Percentiles rank a stretch among this genome's conserved stretches.
phyloP scores from a whole-genome alignment of 2,329 filamentous ascomycete genomes.

The Cytospora schulzeri region DNA sequence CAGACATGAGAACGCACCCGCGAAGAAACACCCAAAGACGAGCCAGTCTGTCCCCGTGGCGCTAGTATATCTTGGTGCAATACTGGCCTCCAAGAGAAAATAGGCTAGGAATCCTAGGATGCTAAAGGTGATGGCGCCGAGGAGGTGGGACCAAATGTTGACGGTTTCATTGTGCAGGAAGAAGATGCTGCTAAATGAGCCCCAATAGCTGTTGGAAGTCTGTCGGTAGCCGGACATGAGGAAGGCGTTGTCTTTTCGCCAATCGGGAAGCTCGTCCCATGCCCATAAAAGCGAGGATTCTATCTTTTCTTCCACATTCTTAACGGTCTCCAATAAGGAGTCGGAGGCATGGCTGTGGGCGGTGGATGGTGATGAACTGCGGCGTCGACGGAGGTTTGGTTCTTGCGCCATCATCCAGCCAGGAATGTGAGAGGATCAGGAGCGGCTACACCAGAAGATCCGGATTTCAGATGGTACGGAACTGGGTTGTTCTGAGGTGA shows the following conservation, averaged over 20 bases:
- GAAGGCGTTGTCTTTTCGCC: constrained; percentile 63
- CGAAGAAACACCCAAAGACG: constrained; percentile 78
- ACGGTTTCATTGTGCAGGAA: constrained; percentile 62
- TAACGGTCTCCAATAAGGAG: constrained; percentile 32
- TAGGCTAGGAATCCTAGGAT: constrained; percentile 41
- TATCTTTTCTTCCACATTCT: constrained; percentile 43
- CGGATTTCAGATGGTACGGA: not conserved
- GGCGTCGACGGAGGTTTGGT: constrained; percentile 18
- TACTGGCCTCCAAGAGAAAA: constrained; percentile 52
- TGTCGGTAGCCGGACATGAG: constrained; percentile 58
- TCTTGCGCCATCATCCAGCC: not conserved
- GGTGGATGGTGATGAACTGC: constrained; percentile 2
- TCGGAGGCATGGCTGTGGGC: constrained; percentile 29
- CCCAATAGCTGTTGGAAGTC: constrained; percentile 50
- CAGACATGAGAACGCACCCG: constrained; percentile 70
- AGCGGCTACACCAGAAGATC: not conserved
- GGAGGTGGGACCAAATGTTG: constrained; percentile 63
- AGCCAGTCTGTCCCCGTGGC: constrained; percentile 66
- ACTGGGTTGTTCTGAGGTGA: not conserved
- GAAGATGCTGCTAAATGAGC: constrained; percentile 50
- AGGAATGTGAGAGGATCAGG: not conserved
- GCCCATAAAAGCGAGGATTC: constrained; percentile 48
- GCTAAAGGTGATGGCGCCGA: constrained; percentile 66
- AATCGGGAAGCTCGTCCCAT: constrained; percentile 61
- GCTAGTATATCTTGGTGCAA: constrained; percentile 67